Evolutionary conservation across 164 flowering plant species (phyloP).

Genomic region (Aristolochia californica): DNA sequence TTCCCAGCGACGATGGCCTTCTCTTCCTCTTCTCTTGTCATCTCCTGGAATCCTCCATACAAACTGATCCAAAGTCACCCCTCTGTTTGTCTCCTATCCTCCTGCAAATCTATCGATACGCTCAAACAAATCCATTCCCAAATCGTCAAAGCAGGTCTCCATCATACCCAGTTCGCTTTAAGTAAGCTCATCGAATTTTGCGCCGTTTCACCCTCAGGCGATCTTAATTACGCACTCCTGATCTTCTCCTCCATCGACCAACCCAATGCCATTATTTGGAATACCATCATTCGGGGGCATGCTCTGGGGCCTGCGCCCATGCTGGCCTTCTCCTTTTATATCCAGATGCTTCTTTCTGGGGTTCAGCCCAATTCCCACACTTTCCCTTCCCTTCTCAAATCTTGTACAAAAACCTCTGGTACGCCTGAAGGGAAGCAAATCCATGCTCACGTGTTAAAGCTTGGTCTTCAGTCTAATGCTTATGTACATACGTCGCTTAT

Average conservation of each 20-base stretch:
- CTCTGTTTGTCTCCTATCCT: constrained; percentile 43
- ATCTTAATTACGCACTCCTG: constrained; percentile 44
- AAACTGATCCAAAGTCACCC: constrained; percentile 23
- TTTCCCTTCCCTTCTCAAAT: constrained; percentile 60
- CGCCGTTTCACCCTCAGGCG: constrained; percentile 45
- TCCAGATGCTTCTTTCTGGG: constrained; percentile 36
- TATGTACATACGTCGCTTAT: constrained; percentile 59
- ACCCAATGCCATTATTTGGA: constrained; percentile 60
- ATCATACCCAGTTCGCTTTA: constrained; percentile 52
- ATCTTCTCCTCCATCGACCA: constrained; percentile 38
- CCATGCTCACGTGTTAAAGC: constrained; percentile 55
- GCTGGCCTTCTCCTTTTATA: constrained; percentile 28
- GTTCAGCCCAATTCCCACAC: constrained; percentile 62
- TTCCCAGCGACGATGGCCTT: constrained; percentile 14
- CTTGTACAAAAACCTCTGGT: constrained; percentile 31
- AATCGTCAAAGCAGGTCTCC: constrained; percentile 68
- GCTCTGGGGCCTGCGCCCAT: constrained; percentile 28
- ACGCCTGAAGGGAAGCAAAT: constrained; percentile 41
- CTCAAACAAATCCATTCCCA: constrained; percentile 66
- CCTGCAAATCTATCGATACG: constrained; percentile 35
- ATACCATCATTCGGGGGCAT: constrained; percentile 51
- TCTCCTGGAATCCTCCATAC: constrained; percentile 35
- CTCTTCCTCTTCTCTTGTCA: constrained; percentile 17
- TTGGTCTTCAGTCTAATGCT: constrained; percentile 40
- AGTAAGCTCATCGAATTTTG: constrained; percentile 63